phyloP scores from a whole-genome alignment of 768 basidiomycete genomes.

The Naganishia vaughanmartiniae region DNA sequence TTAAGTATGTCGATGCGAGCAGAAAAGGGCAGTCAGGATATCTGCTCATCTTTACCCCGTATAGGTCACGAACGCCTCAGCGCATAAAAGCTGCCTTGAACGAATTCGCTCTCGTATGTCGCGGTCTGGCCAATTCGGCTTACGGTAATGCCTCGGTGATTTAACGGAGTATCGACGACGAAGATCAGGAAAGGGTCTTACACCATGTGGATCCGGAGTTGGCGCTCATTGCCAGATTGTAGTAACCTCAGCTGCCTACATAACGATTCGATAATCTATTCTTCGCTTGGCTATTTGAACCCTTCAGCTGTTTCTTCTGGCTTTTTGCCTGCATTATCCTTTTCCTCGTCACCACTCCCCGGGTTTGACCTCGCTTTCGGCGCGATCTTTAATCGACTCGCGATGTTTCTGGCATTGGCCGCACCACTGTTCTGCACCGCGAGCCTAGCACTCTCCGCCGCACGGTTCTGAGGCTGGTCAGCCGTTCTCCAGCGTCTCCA shows the following conservation, averaged over 20 bases:
- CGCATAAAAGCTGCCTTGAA: conserved; percentile 77
- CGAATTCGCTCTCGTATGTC: conserved; percentile 78
- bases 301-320: not conserved
- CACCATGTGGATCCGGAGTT: not conserved
- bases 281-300: not conserved
- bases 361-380: conserved; percentile 13
- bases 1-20: conserved; percentile 36
- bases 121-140: conserved; percentile 77
- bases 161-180: not conserved
- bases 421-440: conserved; percentile 46
- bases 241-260: too few relatives aligned
- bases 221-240: not conserved
- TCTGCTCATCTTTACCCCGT: conserved; percentile 51
- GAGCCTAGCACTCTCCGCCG: conserved; percentile 37
- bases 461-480: conserved; percentile 36
- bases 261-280: not conserved
- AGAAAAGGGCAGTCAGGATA: not conserved
- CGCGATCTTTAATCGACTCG: conserved; percentile 28
- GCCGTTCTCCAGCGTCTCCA: conserved; percentile 51
- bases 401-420: conserved; percentile 45
- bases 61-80: conserved; percentile 64
- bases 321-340: not conserved
- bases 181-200: not conserved
- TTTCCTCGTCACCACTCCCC: conserved; percentile 4
- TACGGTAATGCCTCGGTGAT: conserved; percentile 72